Base-by-base conservation (phyloP, 345 rosid genomes). In the Acer campestre region DNA sequence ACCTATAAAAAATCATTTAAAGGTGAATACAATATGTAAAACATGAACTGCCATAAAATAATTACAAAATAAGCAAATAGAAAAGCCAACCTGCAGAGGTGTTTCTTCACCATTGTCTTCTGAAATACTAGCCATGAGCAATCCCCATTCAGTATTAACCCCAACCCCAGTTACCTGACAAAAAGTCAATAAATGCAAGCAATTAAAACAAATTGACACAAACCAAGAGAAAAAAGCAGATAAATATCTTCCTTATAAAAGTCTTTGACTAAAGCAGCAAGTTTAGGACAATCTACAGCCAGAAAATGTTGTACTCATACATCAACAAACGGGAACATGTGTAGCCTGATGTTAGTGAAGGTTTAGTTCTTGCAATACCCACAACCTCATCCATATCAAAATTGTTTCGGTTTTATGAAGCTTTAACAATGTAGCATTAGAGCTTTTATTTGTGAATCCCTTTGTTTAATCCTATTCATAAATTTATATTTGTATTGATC, bases 51-150 rank as follows among this genome's bases (percentile, higher is more conserved):
- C 22, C 18, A 44, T 23, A 38, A 23, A 40, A 0, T 23, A 71
- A 63, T 44, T 62, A 73, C 35, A 62, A 67, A n/a, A 59, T 7
- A 59, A 22, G 22, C 10, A 22, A 20, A 58, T 8, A 58, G 22
- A 35, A 27, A 74, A 75, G 76, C 27, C 70, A 46, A 91, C 99
- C 94, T 94, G 99, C 91, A 97, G 87, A 7, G 98, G 99, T 46
- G 99, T 97, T 88, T 97, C 99, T 90, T 92, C 99, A 29, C 97
- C 99, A 77, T 87, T 90, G 82, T 97, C 99, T 84, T 97, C 99
- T 6, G 99, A 94, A 70, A 97, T 89, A 75, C 97, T 97, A 75
- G 98, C 93, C 99, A 97, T 94, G 69, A 93, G 90, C 82, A 97
- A 80, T 49, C 99, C 99, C 99, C 99, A 97, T 75, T 97, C 99